phyloP scores from a whole-genome alignment of 768 basidiomycete species.

The Hericium rajendrae region DNA sequence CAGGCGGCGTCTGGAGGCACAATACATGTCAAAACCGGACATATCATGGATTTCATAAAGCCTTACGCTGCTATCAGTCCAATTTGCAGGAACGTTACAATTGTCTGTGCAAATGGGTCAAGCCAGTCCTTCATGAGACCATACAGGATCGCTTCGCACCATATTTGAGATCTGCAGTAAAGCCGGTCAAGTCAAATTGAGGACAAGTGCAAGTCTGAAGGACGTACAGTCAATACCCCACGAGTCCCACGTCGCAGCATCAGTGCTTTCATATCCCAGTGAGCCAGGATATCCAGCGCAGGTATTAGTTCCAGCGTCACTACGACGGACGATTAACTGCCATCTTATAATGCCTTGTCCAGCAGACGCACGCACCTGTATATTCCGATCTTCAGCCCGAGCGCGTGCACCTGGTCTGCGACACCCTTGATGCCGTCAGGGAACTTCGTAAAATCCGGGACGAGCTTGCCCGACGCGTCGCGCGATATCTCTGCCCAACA shows the following conservation, averaged over 20 bases:
- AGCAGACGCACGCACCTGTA: slow-evolving; percentile 28
- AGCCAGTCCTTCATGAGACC: neutral
- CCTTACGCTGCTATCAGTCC: slow-evolving; percentile 34
- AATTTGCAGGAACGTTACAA: slow-evolving; percentile 43
- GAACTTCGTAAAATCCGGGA: slow-evolving; percentile 44
- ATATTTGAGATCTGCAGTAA: slow-evolving; percentile 40
- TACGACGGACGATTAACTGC: slow-evolving; percentile 12
- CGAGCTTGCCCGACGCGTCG: slow-evolving; percentile 28
- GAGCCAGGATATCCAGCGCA: slow-evolving; percentile 52
- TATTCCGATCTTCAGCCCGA: slow-evolving; percentile 43
- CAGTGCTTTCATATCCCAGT: slow-evolving; percentile 36
- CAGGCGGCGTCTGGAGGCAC: slow-evolving; percentile 23
- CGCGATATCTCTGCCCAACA: slow-evolving; percentile 11
- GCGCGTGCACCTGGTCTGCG: slow-evolving; percentile 33
- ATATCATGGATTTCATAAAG: neutral
- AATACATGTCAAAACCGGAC: neutral
- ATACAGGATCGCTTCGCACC: slow-evolving; percentile 21
- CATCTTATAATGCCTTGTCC: neutral
- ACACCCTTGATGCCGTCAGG: slow-evolving; percentile 40
- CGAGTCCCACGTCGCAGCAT: slow-evolving; percentile 40
- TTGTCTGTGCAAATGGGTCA: slow-evolving; percentile 28
- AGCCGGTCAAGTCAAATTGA: neutral
- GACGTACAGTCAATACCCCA: slow-evolving; percentile 44
- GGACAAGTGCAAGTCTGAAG: neutral
- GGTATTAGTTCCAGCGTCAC: slow-evolving; percentile 43